phyloP scores from a whole-genome alignment of 1,284 basidiomycete species.

The Rhodotorula sp. region DNA sequence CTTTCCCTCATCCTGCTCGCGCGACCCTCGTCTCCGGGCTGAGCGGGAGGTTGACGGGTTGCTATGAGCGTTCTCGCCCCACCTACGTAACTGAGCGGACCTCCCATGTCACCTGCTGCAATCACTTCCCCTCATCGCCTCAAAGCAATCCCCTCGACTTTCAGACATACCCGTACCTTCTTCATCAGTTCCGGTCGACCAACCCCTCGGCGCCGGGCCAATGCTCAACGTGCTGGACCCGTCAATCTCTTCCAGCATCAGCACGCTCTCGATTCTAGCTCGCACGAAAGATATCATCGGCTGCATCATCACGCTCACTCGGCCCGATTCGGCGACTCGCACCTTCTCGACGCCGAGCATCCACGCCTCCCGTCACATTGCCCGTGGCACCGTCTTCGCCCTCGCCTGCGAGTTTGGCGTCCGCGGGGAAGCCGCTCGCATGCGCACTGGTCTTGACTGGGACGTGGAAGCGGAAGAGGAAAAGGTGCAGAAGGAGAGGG shows the following conservation, averaged over 20 bases:
- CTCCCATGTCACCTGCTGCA: too few relatives aligned
- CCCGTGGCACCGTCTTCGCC: not conserved
- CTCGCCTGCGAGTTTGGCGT: not conserved
- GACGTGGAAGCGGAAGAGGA: not conserved
- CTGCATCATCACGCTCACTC: conserved; percentile 20
- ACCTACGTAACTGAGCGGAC: too few relatives aligned
- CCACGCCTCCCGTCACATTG: not conserved
- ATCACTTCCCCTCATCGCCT: not conserved
- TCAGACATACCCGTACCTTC: too few relatives aligned
- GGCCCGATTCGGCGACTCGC: conserved; percentile 9
- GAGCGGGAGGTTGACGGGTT: not conserved
- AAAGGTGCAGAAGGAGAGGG: not conserved
- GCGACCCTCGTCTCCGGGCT: not conserved
- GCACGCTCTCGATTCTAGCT: too few relatives aligned
- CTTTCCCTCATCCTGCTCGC: not conserved
- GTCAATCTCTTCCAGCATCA: too few relatives aligned
- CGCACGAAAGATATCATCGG: not conserved
- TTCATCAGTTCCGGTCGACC: not conserved
- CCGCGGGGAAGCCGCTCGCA: not conserved
- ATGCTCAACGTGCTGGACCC: not conserved
- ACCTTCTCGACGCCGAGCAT: not conserved
- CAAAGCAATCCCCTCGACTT: not conserved
- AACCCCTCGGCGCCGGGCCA: too few relatives aligned
- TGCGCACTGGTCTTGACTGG: not conserved
- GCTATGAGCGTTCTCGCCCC: too few relatives aligned